Percentiles rank a stretch among this genome's conserved stretches.
phyloP scores from a whole-genome alignment of 768 basidiomycete genomes.

The Nevesoporus exiguus region DNA sequence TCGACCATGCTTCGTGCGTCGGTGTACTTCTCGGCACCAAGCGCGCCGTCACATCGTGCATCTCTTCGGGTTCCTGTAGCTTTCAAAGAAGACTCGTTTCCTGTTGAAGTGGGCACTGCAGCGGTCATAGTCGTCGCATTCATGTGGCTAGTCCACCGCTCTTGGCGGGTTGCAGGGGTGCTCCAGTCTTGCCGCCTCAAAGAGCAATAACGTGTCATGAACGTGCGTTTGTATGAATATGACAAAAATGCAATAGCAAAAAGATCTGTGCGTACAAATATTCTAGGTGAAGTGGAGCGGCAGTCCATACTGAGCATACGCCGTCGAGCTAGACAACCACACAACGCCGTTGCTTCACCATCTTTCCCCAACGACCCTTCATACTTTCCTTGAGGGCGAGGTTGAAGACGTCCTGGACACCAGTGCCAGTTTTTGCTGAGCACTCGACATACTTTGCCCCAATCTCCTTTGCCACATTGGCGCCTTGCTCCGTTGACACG shows the following conservation, averaged over 20 bases:
- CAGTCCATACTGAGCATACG: constrained; percentile 11
- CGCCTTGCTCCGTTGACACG: constrained; percentile 79
- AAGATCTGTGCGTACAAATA: constrained; percentile 33
- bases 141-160: constrained; percentile 30
- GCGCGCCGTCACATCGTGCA: constrained; percentile 3
- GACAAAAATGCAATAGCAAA: constrained; percentile 21
- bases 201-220: constrained; percentile 16
- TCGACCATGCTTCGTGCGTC: constrained; percentile 23
- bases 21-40: constrained; percentile 16
- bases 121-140: constrained; percentile 32
- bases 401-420: constrained; percentile 90
- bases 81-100: constrained; percentile 26
- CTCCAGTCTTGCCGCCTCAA: constrained; percentile 24
- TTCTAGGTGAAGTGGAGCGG: constrained; percentile 11
- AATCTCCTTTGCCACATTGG: constrained; percentile 84
- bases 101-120: constrained; percentile 37
- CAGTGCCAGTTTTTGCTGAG: constrained; percentile 85
- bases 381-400: constrained; percentile 88
- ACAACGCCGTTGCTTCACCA: constrained; percentile 67
- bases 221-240: constrained; percentile 8
- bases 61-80: constrained; percentile 34
- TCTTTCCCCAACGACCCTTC: constrained; percentile 74
- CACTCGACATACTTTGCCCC: constrained; percentile 94
- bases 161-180: constrained; percentile 22
- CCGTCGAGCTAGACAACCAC: constrained; percentile 44